Conservation (phyloP, 2,329 filamentous ascomycete genomes). For the Fusarium veterinarium region DNA sequence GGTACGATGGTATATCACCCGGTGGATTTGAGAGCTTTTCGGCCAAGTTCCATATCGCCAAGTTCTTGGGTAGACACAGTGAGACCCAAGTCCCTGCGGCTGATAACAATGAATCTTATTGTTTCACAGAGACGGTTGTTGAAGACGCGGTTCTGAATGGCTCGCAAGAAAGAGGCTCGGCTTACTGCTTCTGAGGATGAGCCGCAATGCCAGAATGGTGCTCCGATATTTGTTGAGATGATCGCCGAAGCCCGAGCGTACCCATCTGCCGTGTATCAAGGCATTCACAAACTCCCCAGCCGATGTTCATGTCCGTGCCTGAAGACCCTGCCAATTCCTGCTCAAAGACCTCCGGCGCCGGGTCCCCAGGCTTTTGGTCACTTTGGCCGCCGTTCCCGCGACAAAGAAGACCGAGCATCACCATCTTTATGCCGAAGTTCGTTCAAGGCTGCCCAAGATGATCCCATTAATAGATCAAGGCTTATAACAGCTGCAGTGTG, state of each 20-base stretch:
- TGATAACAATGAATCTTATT: constrained; percentile 3
- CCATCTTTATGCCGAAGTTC: constrained; percentile 1
- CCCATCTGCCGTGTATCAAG: constrained; percentile 10
- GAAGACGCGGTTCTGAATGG: neutral
- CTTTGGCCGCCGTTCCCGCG: constrained; percentile 31
- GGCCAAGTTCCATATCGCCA: constrained; percentile 35
- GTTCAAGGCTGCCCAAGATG: constrained; percentile 6
- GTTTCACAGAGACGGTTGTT: neutral
- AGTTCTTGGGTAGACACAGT: neutral
- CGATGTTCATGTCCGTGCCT: constrained; percentile 2
- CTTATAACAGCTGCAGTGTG: neutral
- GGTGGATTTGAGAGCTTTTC: constrained; percentile 20
- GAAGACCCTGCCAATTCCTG: neutral
- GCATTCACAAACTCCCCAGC: constrained; percentile 13
- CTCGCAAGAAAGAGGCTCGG: constrained; percentile 2
- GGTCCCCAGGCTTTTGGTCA: constrained; percentile 6
- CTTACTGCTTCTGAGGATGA: constrained; percentile 13
- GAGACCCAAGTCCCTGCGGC: neutral
- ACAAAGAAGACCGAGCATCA: constrained; percentile 7
- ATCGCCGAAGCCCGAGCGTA: constrained; percentile 29
- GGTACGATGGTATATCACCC: constrained; percentile 15
- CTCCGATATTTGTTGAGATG: constrained; percentile 1
- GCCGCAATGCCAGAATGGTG: constrained; percentile 14
- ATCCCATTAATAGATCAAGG: neutral
- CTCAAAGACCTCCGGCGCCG: constrained; percentile 16